Conservation (phyloP, 2,329 filamentous ascomycete genomes). For the Myotisia sp. region DNA sequence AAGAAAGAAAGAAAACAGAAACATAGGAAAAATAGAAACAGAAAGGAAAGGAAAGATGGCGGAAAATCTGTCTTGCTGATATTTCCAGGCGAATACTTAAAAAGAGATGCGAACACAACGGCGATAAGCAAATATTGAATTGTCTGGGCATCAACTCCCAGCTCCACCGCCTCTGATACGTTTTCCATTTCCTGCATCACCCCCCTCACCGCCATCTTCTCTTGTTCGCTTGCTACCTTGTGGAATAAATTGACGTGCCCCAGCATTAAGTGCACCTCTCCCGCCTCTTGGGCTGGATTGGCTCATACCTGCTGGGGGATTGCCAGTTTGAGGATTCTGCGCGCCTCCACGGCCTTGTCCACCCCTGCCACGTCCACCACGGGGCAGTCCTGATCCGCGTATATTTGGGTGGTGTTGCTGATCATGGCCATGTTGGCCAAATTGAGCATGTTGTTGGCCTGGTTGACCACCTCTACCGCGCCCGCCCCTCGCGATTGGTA, state of each 20-base stretch:
- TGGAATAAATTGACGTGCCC: slow-evolving; percentile 42
- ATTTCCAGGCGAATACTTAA: no score
- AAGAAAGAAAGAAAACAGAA: no score
- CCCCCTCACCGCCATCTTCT: slow-evolving; percentile 34
- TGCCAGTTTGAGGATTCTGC: slow-evolving; percentile 30
- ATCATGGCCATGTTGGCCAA: slow-evolving; percentile 21
- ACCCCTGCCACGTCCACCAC: slow-evolving; percentile 31
- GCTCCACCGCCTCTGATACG: slow-evolving; percentile 31
- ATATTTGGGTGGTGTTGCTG: slow-evolving; percentile 16
- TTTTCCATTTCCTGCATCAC: slow-evolving; percentile 30
- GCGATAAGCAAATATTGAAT: no score
- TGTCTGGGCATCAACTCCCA: no score
- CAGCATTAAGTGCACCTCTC: slow-evolving; percentile 34
- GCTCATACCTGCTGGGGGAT: slow-evolving; percentile 17
- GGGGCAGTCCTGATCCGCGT: slow-evolving; percentile 27
- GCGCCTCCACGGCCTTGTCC: slow-evolving; percentile 30
- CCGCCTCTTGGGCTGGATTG: slow-evolving; percentile 20
- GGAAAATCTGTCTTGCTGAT: no score
- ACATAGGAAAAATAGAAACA: no score
- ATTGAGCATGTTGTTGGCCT: slow-evolving; percentile 18
- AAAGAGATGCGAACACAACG: no score
- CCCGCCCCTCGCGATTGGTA: slow-evolving; percentile 31
- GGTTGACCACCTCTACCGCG: slow-evolving; percentile 19
- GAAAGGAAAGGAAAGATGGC: no score
- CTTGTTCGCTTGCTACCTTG: slow-evolving; percentile 42